These are phyloP conservation scores for Umbelopsis vinacea DNA, from an alignment of 192 early-diverging fungal species.

Conservation along the genomic window DNA sequence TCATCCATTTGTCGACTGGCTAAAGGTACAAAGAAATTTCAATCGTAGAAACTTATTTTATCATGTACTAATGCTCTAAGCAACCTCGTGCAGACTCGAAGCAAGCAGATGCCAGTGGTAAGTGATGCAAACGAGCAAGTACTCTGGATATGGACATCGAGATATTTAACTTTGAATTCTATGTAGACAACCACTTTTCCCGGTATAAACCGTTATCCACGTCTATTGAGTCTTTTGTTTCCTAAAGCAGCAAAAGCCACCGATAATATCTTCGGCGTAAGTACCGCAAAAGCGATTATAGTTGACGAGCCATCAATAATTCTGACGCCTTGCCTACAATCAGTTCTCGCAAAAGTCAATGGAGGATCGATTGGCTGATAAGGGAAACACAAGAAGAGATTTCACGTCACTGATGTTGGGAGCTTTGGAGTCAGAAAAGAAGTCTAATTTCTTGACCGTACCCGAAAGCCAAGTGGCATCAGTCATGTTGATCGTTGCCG, in stretches of 20 bases:
- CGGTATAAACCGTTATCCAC: neutral
- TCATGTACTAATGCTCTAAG: neutral
- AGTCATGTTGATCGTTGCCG: slow-evolving; percentile 26
- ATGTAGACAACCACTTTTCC: neutral
- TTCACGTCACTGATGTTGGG: neutral
- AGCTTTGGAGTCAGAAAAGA: neutral
- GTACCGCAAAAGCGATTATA: neutral
- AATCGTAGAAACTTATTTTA: neutral
- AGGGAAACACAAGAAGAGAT: neutral
- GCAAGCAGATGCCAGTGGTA: neutral
- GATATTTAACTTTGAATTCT: neutral
- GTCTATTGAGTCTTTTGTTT: neutral
- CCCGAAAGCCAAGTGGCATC: neutral
- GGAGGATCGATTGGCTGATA: neutral
- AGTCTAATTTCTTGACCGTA: neutral
- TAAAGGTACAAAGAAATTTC: neutral
- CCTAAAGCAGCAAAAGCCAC: neutral
- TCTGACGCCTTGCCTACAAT: too few species aligned
- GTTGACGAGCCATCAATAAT: too few species aligned
- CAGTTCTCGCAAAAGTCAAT: neutral
- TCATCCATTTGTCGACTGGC: slow-evolving; percentile 8
- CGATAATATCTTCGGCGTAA: neutral
- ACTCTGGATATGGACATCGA: neutral
- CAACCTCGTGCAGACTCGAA: neutral
- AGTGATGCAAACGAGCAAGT: neutral